Evolutionary conservation across 225 moss, liverwort and hornwort genomes (phyloP), one percentile per base, ranked within the genome.

Genomic region (Bryum argenteum): DNA sequence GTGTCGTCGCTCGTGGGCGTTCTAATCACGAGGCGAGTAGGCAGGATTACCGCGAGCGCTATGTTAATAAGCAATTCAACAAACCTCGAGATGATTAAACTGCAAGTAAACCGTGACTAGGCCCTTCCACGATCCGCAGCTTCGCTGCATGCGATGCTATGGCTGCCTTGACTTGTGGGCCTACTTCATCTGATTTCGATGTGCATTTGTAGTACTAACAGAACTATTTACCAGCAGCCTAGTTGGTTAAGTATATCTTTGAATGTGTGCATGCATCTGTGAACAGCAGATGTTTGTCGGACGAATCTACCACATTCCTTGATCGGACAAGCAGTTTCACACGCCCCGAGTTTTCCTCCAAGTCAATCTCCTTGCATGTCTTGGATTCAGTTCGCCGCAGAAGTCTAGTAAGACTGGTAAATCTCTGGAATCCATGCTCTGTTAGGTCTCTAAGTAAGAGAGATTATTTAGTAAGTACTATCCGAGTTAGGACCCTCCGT

Each of bases 211-310:
- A 7, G 12, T 48, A 13, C 17, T 2, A 42, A 40, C 10, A n/a
- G 33, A 33, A 33, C 33, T 7, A 18, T 18, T 24, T 72, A 54
- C 54, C 72, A 18, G 10, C 41, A 26, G 26, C 26, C 2, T 4
- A 26, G 26, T 41, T 12, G 26, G 26, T 38, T 61, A 20, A 56
- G 66, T 37, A 66, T 54, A 61, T 61, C 75, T 66, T 40, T 48
- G 20, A 24, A 55, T 26, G 61, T 61, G 65, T 24, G 24, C 38
- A 60, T 19, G 23, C 38, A 60, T 19, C 54, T 71, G 54, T 59
- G 65, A 54, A 59, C 24, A 19, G 66, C 47, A 61, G 61, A 71
- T 66, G 50, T 21, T 53, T 71, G 62, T 48, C 55, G 50, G 61
- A 61, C 14, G 23, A 38, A 8, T 54, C 19, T 39, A 71, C 59